phyloP scores from a whole-genome alignment of 306 rosid species.

The Dalbergia oliveri region DNA sequence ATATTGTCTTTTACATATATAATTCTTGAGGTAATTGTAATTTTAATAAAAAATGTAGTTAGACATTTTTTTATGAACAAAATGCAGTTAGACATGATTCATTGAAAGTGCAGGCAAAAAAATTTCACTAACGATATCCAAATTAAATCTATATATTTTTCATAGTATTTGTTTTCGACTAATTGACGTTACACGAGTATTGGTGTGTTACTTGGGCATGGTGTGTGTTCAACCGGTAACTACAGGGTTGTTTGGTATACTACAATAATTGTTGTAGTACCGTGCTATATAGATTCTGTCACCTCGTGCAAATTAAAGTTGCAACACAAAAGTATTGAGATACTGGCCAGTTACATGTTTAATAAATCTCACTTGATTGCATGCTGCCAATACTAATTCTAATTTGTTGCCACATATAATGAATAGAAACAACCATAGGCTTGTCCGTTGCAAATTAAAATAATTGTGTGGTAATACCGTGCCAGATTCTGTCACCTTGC shows the following conservation, averaged over 20 bases:
- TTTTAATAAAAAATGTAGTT: no score
- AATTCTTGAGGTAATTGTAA: no score
- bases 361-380: constrained; percentile 18
- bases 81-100: no score
- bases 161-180: not conserved
- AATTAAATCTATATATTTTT: not conserved
- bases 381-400: not conserved
- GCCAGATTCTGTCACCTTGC: constrained; percentile 23
- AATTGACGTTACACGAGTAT: not conserved
- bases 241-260: not conserved
- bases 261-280: not conserved
- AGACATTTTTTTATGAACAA: no score
- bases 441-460: constrained; percentile 23
- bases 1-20: no score
- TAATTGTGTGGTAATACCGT: not conserved
- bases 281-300: not conserved
- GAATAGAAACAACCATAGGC: not conserved
- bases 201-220: not conserved
- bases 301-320: not conserved
- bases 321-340: not conserved
- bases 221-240: constrained; percentile 6
- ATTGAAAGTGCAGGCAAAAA: no score
- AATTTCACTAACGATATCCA: no score
- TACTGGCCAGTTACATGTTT: not conserved
- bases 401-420: not conserved